Evolutionary conservation across 345 rosid species (phyloP).

Genomic region (Salix dunnii): DNA sequence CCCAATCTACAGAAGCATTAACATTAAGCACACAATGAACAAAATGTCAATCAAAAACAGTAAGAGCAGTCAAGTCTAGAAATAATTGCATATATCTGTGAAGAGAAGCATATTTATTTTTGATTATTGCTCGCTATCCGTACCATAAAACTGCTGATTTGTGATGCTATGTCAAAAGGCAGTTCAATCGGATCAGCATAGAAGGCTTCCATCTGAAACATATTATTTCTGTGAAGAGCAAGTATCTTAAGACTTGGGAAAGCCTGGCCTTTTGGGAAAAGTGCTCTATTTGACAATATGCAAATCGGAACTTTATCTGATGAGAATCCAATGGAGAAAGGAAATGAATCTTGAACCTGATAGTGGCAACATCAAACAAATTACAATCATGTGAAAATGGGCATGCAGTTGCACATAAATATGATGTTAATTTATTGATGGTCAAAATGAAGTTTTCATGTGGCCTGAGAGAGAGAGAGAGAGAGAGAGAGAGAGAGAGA

Average conservation of each 20-base stretch:
- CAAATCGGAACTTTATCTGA: conserved; percentile 35
- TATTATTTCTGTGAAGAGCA: conserved; percentile 60
- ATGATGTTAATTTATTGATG: no score
- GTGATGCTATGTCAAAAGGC: conserved; percentile 45
- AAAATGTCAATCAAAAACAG: not conserved
- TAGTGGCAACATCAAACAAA: not conserved
- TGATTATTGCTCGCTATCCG: not conserved
- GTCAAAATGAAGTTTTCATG: no score
- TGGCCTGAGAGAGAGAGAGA: no score
- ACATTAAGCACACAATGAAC: not conserved
- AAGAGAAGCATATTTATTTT: no score
- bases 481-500: no score
- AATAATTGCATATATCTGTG: no score
- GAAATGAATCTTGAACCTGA: conserved; percentile 80
- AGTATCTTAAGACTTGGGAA: conserved; percentile 76
- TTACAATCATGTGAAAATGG: no score
- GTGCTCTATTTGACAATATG: conserved; percentile 44
- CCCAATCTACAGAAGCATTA: conserved; percentile 51
- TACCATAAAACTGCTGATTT: conserved; percentile 73
- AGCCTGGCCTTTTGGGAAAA: conserved; percentile 75
- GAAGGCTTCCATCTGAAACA: conserved; percentile 64
- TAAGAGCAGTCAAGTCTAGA: no score
- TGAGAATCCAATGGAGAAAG: conserved; percentile 64
- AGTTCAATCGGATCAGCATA: conserved; percentile 51
- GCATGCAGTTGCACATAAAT: no score